Percentiles rank a stretch among this genome's conserved stretches.
Conservation (phyloP, 495 filamentous ascomycete species). For the Melanomma pulvis-pyrius region DNA sequence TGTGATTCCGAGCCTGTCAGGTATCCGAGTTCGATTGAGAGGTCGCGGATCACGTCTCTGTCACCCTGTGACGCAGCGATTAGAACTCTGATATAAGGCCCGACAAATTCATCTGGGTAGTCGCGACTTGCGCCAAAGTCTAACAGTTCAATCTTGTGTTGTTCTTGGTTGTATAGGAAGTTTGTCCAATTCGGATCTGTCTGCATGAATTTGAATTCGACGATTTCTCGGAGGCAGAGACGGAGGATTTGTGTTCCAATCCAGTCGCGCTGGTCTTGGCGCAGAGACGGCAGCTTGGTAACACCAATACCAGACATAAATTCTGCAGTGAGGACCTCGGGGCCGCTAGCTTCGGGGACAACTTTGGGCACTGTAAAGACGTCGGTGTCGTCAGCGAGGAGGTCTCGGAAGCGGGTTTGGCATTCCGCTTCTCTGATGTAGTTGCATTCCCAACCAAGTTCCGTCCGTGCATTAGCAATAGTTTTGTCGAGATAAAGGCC, state of each 20-base stretch:
- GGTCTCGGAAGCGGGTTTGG: conserved; percentile 68
- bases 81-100: conserved; percentile 74
- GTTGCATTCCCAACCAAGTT: conserved; percentile 97
- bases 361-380: conserved; percentile 80
- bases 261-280: conserved; percentile 85
- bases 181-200: conserved; percentile 99
- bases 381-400: conserved; percentile 68
- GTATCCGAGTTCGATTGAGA: conserved; percentile 85
- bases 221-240: conserved; percentile 89
- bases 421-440: conserved; percentile 86
- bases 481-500: conserved; percentile 95
- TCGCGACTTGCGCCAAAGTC: conserved; percentile 94
- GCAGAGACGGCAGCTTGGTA: conserved; percentile 73
- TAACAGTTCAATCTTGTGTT: conserved; percentile 80
- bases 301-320: conserved; percentile 86
- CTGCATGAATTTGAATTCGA: conserved; percentile 96
- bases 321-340: conserved; percentile 90
- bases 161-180: conserved; percentile 81
- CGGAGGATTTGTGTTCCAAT: conserved; percentile 90
- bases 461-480: conserved; percentile 91
- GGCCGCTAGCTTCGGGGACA: conserved; percentile 77
- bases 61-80: conserved; percentile 75
- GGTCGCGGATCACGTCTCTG: conserved; percentile 59
- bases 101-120: conserved; percentile 77
- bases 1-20: conserved; percentile 84